Conservation (phyloP, 2,329 filamentous ascomycete species). For the Coleophoma crateriformis region DNA sequence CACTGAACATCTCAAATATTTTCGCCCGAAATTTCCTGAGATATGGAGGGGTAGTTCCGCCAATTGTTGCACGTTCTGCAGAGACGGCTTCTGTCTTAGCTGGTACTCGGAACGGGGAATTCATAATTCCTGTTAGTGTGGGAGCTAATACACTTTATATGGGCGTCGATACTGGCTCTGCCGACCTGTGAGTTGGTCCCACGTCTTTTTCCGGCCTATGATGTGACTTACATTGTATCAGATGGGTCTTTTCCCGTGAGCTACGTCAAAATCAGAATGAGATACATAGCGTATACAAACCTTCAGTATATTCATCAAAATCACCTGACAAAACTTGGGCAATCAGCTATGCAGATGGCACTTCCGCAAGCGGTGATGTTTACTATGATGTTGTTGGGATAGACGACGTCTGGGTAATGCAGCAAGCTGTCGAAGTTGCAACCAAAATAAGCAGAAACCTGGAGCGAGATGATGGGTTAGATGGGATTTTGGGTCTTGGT, state of each 20-base stretch:
- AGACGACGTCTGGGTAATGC: constrained; percentile 6
- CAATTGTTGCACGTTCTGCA: no score
- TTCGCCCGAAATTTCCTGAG: no score
- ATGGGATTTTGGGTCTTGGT: constrained; percentile 55
- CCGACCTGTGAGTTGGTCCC: no score
- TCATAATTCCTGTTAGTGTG: no score
- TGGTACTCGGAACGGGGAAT: no score
- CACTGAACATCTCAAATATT: no score
- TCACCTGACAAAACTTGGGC: constrained; percentile 9
- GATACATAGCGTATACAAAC: background rate
- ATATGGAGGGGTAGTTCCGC: no score
- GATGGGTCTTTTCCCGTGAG: background rate
- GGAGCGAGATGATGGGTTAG: constrained; percentile 22
- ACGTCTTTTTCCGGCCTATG: no score
- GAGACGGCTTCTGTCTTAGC: no score
- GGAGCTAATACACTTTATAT: no score
- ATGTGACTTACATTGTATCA: background rate
- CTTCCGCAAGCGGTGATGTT: constrained; percentile 14
- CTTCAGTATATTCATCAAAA: background rate
- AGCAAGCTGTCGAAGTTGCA: constrained; percentile 11
- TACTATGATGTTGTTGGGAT: constrained; percentile 9
- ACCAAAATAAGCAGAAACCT: constrained; percentile 9
- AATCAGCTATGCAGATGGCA: constrained; percentile 23
- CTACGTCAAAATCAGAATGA: background rate
- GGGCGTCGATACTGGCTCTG: no score